These are phyloP conservation scores for Fusarium agapanthi DNA, from an alignment of 2,329 filamentous ascomycete species.

Conservation along the genomic window DNA sequence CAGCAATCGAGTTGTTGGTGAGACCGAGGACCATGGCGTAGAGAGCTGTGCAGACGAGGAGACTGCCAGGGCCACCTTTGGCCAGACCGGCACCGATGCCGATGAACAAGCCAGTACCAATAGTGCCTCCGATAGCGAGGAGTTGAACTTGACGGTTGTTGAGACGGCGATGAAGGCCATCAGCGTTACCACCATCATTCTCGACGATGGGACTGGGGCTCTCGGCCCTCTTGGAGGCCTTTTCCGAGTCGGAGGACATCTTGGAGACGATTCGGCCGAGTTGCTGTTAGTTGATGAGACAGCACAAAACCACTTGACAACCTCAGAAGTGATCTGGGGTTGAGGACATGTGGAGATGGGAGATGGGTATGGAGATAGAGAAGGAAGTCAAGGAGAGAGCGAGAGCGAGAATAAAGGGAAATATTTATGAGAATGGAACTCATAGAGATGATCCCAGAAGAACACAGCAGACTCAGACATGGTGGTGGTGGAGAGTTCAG, in stretches of 20 bases:
- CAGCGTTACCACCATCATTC: slow-evolving; percentile 16
- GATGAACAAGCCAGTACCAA: slow-evolving; percentile 32
- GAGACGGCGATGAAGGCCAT: slow-evolving; percentile 34
- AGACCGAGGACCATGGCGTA: slow-evolving; percentile 33
- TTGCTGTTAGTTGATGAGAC: slow-evolving; percentile 1
- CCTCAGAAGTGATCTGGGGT: slow-evolving; percentile 10
- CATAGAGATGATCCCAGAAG: background rate
- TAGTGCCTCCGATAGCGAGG: slow-evolving; percentile 27
- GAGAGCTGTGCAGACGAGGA: slow-evolving; percentile 30
- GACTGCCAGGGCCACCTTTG: slow-evolving; percentile 29
- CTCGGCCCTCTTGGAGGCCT: slow-evolving; percentile 19
- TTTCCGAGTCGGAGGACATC: slow-evolving; percentile 32
- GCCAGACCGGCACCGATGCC: slow-evolving; percentile 33
- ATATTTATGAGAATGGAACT: slow-evolving; percentile 16
- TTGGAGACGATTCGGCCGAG: slow-evolving; percentile 4
- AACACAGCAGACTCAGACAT: slow-evolving; percentile 5
- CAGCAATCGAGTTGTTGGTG: slow-evolving; percentile 36
- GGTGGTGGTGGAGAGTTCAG: slow-evolving; percentile 8
- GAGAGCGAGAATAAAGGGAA: slow-evolving; percentile 9
- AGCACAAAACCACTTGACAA: slow-evolving; percentile 2
- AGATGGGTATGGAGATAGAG: background rate
- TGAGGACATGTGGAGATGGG: slow-evolving; percentile 13
- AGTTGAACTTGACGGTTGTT: slow-evolving; percentile 37
- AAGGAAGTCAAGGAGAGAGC: background rate
- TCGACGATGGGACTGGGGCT: slow-evolving; percentile 1